Evolutionary conservation across 352 stramenopile genomes (phyloP).

Genomic region (Pythium oligandrum): DNA sequence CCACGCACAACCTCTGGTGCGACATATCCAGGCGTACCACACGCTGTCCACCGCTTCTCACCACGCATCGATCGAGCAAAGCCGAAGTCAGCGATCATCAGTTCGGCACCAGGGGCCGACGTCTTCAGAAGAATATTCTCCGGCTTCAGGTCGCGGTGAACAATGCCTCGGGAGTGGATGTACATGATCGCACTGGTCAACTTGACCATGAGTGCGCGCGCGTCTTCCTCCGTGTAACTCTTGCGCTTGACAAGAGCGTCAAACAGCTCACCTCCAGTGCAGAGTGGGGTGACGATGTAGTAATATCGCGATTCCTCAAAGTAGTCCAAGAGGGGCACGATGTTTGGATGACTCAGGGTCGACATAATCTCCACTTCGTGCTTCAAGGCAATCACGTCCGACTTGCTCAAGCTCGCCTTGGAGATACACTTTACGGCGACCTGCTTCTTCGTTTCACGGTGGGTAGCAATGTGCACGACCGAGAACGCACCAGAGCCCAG

Average conservation of each 20-base stretch:
- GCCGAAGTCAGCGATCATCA: slow-evolving; percentile 90
- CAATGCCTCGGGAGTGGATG: slow-evolving; percentile 91
- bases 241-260: slow-evolving; percentile 92
- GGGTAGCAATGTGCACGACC: slow-evolving; percentile 81
- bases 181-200: slow-evolving; percentile 91
- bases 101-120: slow-evolving; percentile 52
- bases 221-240: slow-evolving; percentile 95
- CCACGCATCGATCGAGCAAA: slow-evolving; percentile 72
- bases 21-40: slow-evolving; percentile 89
- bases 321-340: slow-evolving; percentile 70
- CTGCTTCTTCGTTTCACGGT: slow-evolving; percentile 66
- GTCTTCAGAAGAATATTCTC: slow-evolving; percentile 88
- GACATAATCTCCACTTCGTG: slow-evolving; percentile 73
- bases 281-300: slow-evolving; percentile 75
- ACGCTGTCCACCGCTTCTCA: slow-evolving; percentile 52
- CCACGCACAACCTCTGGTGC: slow-evolving; percentile 91
- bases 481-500: slow-evolving; percentile 86
- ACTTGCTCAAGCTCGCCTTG: slow-evolving; percentile 41
- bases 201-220: slow-evolving; percentile 85
- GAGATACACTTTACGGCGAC: slow-evolving; percentile 80
- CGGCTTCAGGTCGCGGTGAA: slow-evolving; percentile 88
- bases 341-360: slow-evolving; percentile 64
- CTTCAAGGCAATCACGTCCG: slow-evolving; percentile 55
- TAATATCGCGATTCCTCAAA: slow-evolving; percentile 75
- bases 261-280: slow-evolving; percentile 92